Evolutionary conservation across 306 rosid genomes (phyloP), one percentile per base, ranked within the genome.

Genomic region (Cucurbita pepo): DNA sequence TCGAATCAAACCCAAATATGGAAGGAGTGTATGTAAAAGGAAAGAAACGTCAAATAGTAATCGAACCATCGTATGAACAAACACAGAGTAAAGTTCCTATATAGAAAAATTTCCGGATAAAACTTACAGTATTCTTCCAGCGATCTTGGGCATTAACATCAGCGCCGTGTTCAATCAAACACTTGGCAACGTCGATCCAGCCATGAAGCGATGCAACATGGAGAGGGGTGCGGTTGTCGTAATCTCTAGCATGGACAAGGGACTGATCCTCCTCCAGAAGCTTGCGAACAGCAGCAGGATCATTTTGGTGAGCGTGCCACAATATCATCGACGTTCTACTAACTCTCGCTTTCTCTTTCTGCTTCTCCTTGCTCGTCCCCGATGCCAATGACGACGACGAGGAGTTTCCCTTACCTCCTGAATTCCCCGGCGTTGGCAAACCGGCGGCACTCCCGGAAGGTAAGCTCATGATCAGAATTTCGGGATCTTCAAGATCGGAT

Each of bases 231-330:
- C 99, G 99, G 73, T 55, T 82, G 78, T 95, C 99, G 84, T 95
- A 95, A 75, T 91, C 99, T 22, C 82, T 85, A 36, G 96, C 97
- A 38, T 77, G 86, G 12, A 95, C 95, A 2, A 91, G 91, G 13
- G 88, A 71, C 9, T 77, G 92, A 82, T 95, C 99, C 77, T 95
- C 99, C 59, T 91, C 96, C 1, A 95, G 90, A n/a, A 95, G 97
- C 87, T 95, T 95, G 15, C 96, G 89, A 66, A 95, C 97, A 0
- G 97, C 88, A 2, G 57, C 76, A 78, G 82, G 77, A 80, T 95
- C 97, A 84, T 95, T 95, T 69, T 91, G 97, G 55, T 95, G 97
- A 1, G 97, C 96, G 81, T 91, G 99, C 97, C 97, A 91, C 64
- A 95, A 85, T 14, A 95, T 95, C 73, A 88, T 82, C 15, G 99